A percentile compares a stretch with the other conserved stretches of the same genome.
Conservation (phyloP, 1,284 basidiomycete species). For the Marasmius fiardii region DNA sequence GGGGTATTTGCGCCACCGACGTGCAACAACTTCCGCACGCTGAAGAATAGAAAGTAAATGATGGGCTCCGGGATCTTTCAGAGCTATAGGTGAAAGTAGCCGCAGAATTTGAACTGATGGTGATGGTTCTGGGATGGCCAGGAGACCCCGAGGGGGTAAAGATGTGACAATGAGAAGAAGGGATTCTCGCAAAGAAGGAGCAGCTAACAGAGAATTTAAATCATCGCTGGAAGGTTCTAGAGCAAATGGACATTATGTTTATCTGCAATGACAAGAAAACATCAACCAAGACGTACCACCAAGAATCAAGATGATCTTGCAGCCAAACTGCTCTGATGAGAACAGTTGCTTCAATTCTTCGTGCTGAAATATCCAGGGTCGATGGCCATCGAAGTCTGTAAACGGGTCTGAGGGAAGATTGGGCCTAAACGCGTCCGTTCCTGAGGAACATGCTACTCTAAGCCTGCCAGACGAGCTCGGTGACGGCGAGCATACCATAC, state of each 20-base stretch:
- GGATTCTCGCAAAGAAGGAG: not conserved
- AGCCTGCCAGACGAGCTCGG: not conserved
- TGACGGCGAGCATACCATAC: not conserved
- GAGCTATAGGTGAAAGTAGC: not conserved
- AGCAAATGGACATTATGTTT: not conserved
- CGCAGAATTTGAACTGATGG: slow-evolving; percentile 5
- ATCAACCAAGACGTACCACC: not conserved
- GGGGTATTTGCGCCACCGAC: not conserved
- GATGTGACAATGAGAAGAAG: slow-evolving; percentile 5
- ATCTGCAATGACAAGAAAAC: not conserved
- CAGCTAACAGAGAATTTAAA: not conserved
- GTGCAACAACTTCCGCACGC: not conserved
- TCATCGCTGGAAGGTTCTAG: not conserved
- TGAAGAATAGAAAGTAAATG: slow-evolving; percentile 1
- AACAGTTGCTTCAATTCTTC: not conserved
- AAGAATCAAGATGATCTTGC: slow-evolving; percentile 4
- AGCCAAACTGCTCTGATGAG: not conserved
- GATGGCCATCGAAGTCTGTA: not conserved
- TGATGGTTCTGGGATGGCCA: not conserved
- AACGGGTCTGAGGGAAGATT: slow-evolving; percentile 9
- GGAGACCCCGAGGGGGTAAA: not conserved
- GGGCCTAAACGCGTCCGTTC: slow-evolving; percentile 2
- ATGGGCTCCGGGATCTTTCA: slow-evolving; percentile 2
- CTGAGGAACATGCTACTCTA: not conserved
- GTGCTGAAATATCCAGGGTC: not conserved